phyloP scores from a whole-genome alignment of 371 early-diverging fungal genomes.

The Mucor indicus region DNA sequence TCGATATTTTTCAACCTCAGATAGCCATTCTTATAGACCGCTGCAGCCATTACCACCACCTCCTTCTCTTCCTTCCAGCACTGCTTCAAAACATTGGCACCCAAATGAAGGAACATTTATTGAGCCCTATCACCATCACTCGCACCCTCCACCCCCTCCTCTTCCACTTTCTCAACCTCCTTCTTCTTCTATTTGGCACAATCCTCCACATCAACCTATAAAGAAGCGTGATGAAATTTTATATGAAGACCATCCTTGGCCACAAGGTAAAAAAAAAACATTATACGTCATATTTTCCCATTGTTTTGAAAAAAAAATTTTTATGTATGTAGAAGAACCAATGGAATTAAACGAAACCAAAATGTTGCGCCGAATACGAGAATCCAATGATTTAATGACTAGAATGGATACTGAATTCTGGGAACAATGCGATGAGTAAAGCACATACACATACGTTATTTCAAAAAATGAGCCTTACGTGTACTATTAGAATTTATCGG shows the following conservation, averaged over 20 bases:
- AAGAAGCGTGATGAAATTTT: too few relatives aligned
- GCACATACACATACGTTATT: neutral
- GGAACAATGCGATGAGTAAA: conserved; percentile 33
- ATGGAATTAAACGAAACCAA: conserved; percentile 21
- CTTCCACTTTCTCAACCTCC: conserved; percentile 2
- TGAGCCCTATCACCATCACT: conserved; percentile 4
- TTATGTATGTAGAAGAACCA: too few relatives aligned
- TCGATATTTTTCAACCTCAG: too few relatives aligned
- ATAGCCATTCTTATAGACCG: conserved; percentile 10
- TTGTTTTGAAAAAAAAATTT: too few relatives aligned
- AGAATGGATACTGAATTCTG: conserved; percentile 32
- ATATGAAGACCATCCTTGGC: too few relatives aligned
- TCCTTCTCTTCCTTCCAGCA: neutral
- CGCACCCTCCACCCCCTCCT: neutral
- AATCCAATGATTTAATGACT: conserved; percentile 27
- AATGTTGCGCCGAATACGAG: conserved; percentile 25
- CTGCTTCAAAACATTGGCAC: too few relatives aligned
- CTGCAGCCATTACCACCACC: conserved; percentile 6
- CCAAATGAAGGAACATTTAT: conserved; percentile 3
- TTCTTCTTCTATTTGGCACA: too few relatives aligned
- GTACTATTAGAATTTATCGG: conserved; percentile 24
- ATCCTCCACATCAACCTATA: too few relatives aligned
- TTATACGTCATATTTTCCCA: too few relatives aligned
- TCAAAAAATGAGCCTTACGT: too few relatives aligned
- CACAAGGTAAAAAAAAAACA: too few relatives aligned